Percentiles rank a stretch among this genome's conserved stretches.
These are phyloP conservation scores for Colletotrichum sublineola DNA, from an alignment of 2,329 filamentous ascomycete genomes.

Conservation along the genomic window DNA sequence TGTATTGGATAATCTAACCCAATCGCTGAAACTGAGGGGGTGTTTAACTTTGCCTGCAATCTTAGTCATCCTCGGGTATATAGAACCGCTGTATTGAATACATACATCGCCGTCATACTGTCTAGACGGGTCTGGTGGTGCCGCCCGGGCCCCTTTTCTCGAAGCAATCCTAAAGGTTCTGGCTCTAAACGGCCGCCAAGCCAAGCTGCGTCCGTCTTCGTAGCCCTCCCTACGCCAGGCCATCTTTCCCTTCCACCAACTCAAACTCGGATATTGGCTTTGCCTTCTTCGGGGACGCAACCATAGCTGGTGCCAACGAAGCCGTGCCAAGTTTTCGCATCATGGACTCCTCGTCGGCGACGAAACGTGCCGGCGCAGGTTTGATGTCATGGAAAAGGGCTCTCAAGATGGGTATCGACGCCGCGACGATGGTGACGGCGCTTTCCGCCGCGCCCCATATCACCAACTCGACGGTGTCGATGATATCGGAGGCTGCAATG, in stretches of 20 bases:
- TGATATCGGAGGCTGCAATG: slow-evolving; percentile 43
- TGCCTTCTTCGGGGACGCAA: not conserved
- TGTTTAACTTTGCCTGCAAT: no score
- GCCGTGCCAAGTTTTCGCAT: slow-evolving; percentile 13
- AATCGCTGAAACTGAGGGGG: not conserved
- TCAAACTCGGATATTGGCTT: slow-evolving; percentile 19
- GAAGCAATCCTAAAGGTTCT: not conserved
- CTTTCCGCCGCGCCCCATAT: slow-evolving; percentile 50
- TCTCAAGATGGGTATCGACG: slow-evolving; percentile 51
- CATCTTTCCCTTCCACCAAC: slow-evolving; percentile 12
- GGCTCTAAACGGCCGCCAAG: not conserved
- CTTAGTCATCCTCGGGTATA: no score
- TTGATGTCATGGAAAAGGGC: slow-evolving; percentile 44
- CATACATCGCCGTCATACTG: no score
- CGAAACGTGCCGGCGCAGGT: slow-evolving; percentile 24
- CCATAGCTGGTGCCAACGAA: not conserved
- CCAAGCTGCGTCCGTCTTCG: not conserved
- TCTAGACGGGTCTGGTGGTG: not conserved
- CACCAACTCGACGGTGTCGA: slow-evolving; percentile 44
- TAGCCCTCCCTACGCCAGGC: no score
- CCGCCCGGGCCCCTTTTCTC: no score
- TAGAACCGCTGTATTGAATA: not conserved
- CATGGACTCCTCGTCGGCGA: slow-evolving; percentile 33
- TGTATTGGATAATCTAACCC: not conserved
- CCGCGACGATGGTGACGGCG: slow-evolving; percentile 50